Evolutionary conservation across 495 filamentous ascomycete genomes (phyloP), one percentile per base, ranked within the genome.

Genomic region (Tuber calosporum): DNA sequence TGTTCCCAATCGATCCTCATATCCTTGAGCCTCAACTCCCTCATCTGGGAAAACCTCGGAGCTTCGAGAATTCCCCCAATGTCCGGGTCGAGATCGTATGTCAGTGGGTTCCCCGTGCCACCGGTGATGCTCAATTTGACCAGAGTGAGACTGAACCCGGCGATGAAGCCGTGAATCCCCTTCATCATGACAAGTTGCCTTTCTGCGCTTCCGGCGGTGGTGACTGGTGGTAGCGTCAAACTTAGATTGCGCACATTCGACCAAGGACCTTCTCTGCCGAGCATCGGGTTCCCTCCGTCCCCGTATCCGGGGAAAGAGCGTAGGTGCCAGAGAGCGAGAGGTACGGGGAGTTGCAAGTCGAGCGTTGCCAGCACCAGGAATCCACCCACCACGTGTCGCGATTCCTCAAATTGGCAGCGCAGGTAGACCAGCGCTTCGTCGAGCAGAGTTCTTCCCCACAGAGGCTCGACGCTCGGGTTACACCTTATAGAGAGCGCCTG

Each of bases 401-500:
- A 71, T 13, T 75, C 75, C 30, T 77, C 75, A 7, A 77, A 40
- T 58, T 77, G 75, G n/a, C 62, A 70, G 7, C 75, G 75, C 17
- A 77, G 68, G 43, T 71, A 75, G 67, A 76, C 62, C 34, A 77
- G 42, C 1, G 75, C 73, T 42, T 77, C 75, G 38, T 77, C 75
- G 15, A 75, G 43, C 17, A 77, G 43, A 0, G 73, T 77, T 19
- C 75, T 71, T 4, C 75, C 75, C 75, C 75, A 77, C 2, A 66
- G 62, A 36, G 22, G 22, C 1, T 68, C 73, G 4, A 38, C 4
- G 4, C 66, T 45, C 11, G 39, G 41, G 9, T 36, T 37, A n/a
- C 71, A 69, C 1, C 75, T 73, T 19, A 77, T 62, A 68, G 68
- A 76, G 34, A 77, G 19, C 11, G 38, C 71, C 1, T 71, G 69